Percentiles rank a stretch among this genome's conserved stretches.
Evolutionary conservation across 2,329 filamentous ascomycete species (phyloP).

Genomic region (Aspergillus japonicus): DNA sequence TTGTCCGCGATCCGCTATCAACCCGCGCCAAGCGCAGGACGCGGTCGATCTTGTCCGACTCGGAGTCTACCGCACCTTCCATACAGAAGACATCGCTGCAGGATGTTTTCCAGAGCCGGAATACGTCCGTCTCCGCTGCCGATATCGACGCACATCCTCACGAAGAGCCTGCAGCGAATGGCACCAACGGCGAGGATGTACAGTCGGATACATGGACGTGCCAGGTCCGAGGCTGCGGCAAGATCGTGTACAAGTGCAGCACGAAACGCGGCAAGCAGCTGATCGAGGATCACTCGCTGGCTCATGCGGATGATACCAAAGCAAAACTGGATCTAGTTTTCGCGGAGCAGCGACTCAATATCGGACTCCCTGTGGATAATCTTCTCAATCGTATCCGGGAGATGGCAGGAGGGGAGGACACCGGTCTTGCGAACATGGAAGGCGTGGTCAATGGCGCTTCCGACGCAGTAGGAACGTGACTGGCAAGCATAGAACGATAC

Average conservation of each 20-base stretch:
- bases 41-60: conserved; percentile 30
- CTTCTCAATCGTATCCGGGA: conserved; percentile 34
- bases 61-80: conserved; percentile 21
- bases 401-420: conserved; percentile 23
- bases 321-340: conserved; percentile 37
- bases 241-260: conserved; percentile 32
- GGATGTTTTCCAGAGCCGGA: conserved; percentile 27
- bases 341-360: conserved; percentile 36
- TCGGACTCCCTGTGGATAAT: conserved; percentile 33
- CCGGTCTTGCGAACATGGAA: conserved; percentile 14
- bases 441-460: conserved; percentile 14
- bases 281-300: conserved; percentile 34
- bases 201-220: conserved; percentile 37
- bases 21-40: conserved; percentile 31
- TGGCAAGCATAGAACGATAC: background rate
- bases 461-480: conserved; percentile 16
- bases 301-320: conserved; percentile 37
- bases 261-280: conserved; percentile 34
- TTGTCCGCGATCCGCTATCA: conserved; percentile 34
- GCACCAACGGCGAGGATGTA: conserved; percentile 13
- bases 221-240: conserved; percentile 33
- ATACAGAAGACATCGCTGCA: conserved; percentile 28
- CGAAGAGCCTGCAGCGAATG: conserved; percentile 13
- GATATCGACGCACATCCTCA: conserved; percentile 8
- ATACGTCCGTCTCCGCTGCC: conserved; percentile 19